Base-by-base conservation (phyloP, 2,329 filamentous ascomycete species). In the Balansia obtecta region DNA sequence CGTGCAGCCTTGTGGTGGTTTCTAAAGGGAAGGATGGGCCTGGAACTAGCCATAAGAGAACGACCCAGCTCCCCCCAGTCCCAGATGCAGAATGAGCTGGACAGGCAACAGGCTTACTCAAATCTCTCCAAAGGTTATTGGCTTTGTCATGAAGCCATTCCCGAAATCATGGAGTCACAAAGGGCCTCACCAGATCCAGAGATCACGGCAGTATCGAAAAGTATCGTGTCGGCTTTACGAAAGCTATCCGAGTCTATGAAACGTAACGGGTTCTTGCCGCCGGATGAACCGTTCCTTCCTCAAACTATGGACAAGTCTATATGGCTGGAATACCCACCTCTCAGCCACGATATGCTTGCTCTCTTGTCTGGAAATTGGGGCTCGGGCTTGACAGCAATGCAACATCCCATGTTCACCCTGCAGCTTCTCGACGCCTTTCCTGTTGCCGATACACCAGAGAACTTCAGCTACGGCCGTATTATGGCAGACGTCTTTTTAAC, bases 1-100 rank as follows among this genome's bases (percentile, higher is more conserved):
- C 77, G 86, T 52, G 83, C 82, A 22, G 83, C 81, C 3, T 71
- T 87, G 0, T 96, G 90, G 90, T 96, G 90, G 90, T 94, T 95
- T 60, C 63, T 95, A 44, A 85, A 80, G 57, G 90, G 89, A 18
- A 82, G 89, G 54, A 79, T 83, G 60, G 81, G 82, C 10, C 73
- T 95, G 48, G 90, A 95, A 63, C 66, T 70, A 12, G 73, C 83
- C 39, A 82, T 94, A 45, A 77, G 87, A 53, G 82, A 80, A 48
- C 76, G 79, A 7, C 75, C 82, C 32, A 63, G 48, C 38, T 60
- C 65, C 7, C 71, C 76, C 4, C 75, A 80, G 53, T 70, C 67
- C 9, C 71, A 79, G 56, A 70, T 74, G 61, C 69, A 75, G 58
- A 75, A 72, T 55, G 71, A 79, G 55, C 70, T 76, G 55, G 65